These are phyloP conservation scores for Gracilaria domingensis DNA, from an alignment of 23 red algal species.

Conservation along the genomic window DNA sequence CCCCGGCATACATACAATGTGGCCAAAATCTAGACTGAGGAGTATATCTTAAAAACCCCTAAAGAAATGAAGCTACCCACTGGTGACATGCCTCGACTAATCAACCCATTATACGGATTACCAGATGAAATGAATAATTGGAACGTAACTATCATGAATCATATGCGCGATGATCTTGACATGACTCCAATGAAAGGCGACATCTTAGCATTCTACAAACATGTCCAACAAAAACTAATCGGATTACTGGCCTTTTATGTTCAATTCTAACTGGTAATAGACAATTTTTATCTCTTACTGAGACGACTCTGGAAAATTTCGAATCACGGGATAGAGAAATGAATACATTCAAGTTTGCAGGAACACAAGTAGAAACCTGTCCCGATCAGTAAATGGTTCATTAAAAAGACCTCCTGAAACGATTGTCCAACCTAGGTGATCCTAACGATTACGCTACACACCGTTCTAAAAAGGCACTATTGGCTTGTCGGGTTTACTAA, in stretches of 20 bases:
- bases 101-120: conserved; percentile 4
- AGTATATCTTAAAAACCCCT: background rate
- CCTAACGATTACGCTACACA: background rate
- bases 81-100: background rate
- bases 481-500: conserved; percentile 23
- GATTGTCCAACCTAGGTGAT: background rate
- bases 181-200: background rate
- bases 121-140: conserved; percentile 15
- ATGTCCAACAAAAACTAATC: background rate
- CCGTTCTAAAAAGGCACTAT: background rate
- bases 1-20: conserved; percentile 2
- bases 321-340: background rate
- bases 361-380: background rate
- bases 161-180: background rate
- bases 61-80: background rate
- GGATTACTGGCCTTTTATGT: conserved; percentile 12
- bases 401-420: background rate
- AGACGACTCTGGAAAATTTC: background rate
- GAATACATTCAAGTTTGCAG: background rate
- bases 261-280: background rate
- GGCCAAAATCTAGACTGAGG: background rate
- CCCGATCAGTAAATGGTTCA: background rate
- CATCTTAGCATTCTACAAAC: background rate
- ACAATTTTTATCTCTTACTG: background rate
- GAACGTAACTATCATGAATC: background rate